phyloP scores from a whole-genome alignment of 345 rosid species.

The Theobroma cacao region DNA sequence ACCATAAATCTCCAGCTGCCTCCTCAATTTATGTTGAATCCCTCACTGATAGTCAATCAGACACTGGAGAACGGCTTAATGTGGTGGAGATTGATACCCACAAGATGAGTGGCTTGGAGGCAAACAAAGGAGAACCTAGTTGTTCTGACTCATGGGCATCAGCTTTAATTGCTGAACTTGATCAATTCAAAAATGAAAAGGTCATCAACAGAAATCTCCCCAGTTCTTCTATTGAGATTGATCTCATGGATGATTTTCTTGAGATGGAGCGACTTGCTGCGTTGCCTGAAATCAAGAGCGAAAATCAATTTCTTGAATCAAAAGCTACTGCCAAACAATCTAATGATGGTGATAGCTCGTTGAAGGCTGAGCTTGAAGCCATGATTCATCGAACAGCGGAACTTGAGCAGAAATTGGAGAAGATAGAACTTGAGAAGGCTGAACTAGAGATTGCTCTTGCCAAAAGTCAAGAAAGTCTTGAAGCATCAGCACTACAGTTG shows the following conservation, averaged over 20 bases:
- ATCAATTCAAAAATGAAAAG: slow-evolving; percentile 50
- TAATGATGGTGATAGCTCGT: slow-evolving; percentile 30
- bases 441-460: slow-evolving; percentile 58
- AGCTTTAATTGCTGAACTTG: slow-evolving; percentile 43
- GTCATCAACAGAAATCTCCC: slow-evolving; percentile 29
- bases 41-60: slow-evolving; percentile 64
- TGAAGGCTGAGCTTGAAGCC: slow-evolving; percentile 50
- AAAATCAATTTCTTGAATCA: slow-evolving; percentile 30
- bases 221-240: slow-evolving; percentile 45
- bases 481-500: slow-evolving; percentile 46
- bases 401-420: slow-evolving; percentile 46
- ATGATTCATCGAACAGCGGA: slow-evolving; percentile 33
- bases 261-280: slow-evolving; percentile 95
- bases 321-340: slow-evolving; percentile 30
- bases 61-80: slow-evolving; percentile 59
- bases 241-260: slow-evolving; percentile 94
- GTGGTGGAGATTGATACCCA: slow-evolving; percentile 32
- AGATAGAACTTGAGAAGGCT: slow-evolving; percentile 38
- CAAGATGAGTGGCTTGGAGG: slow-evolving; percentile 27
- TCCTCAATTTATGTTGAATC: slow-evolving; percentile 56
- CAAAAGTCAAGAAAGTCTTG: slow-evolving; percentile 35
- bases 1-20: slow-evolving; percentile 43
- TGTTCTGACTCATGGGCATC: slow-evolving; percentile 60
- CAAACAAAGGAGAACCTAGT: slow-evolving; percentile 27
- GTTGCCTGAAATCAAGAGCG: slow-evolving; percentile 46